Evolutionary conservation across 495 filamentous ascomycete genomes (phyloP).

Genomic region (Penicillium mononematosum): DNA sequence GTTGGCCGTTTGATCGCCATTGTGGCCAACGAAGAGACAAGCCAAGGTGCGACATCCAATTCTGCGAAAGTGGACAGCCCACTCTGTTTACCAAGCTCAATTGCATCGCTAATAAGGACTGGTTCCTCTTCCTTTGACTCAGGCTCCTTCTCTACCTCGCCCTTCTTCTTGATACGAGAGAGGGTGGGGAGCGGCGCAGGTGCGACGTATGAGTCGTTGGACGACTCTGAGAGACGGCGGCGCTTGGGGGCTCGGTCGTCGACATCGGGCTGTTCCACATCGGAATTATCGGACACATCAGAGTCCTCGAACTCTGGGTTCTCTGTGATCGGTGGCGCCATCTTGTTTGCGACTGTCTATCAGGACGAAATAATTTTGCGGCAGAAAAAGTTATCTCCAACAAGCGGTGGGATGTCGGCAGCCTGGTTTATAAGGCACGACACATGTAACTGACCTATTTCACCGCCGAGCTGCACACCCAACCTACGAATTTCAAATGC

Average conservation of each 20-base stretch:
- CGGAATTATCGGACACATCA: conserved; percentile 24
- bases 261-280: conserved; percentile 24
- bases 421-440: conserved; percentile 10
- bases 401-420: conserved; percentile 21
- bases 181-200: conserved; percentile 43
- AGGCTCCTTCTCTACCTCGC: conserved; percentile 25
- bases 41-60: conserved; percentile 79
- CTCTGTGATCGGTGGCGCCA: conserved; percentile 33
- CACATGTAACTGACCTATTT: no score
- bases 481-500: no score
- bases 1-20: conserved; percentile 91
- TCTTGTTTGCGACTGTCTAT: conserved; percentile 27
- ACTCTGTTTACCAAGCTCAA: conserved; percentile 42
- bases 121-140: conserved; percentile 32
- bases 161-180: conserved; percentile 49
- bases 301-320: conserved; percentile 29
- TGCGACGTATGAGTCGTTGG: conserved; percentile 38
- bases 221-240: conserved; percentile 45
- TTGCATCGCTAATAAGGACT: conserved; percentile 43
- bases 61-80: conserved; percentile 66
- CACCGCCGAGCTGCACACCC: no score
- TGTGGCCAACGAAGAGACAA: conserved; percentile 75
- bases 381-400: conserved; percentile 43
- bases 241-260: conserved; percentile 41
- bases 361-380: conserved; percentile 36